Evolutionary conservation across 2,329 filamentous ascomycete species (phyloP), one percentile per base, ranked within the genome.

Genomic region (Colletotrichum shisoi): DNA sequence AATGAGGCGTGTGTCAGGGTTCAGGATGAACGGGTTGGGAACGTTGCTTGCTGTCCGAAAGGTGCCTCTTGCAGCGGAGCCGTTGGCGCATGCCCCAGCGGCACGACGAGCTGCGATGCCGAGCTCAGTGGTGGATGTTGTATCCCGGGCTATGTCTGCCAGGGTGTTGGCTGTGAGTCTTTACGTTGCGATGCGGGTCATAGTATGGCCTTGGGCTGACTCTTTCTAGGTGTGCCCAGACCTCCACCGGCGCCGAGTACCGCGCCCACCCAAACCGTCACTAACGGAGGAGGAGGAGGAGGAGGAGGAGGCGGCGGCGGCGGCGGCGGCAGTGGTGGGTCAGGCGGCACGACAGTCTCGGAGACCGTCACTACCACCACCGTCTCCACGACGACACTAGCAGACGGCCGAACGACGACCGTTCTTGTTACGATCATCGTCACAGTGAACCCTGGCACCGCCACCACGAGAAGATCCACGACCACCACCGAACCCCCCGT

Each of bases 121-220:
- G 83, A 84, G 40, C 75, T 89, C 0, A 91, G 91, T 3, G 91
- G 91, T 15, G 91, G 91, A 2, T 94, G 91, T 74, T 94, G 91
- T 74, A 87, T 93, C 12, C 82, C 87, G 0, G 90, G 90, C 4
- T 93, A 87, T 73, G 81, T 85, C 1, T 94, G 91, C 72, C 81
- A 86, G 64, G 88, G 88, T 19, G 80, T 89, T 63, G 91, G 91
- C 27, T 94, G 91, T 89, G 79, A 84, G 82, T 84, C 68, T 34
- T 21, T 1, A 6, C 4, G 4, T n/a, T 24, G 12, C 4, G 4
- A 12, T 52, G 31, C 11, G 1, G 31, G 31, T 9, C 31, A 34
- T 12, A 7, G 44, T 58, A 21, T 61, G 71, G 44, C 24, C 7
- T 13, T 39, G 15, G 15, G 68, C 68, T 71, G n/a, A 70, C 59